phyloP scores from a whole-genome alignment of 768 basidiomycete genomes.

The Leccinum broughii region DNA sequence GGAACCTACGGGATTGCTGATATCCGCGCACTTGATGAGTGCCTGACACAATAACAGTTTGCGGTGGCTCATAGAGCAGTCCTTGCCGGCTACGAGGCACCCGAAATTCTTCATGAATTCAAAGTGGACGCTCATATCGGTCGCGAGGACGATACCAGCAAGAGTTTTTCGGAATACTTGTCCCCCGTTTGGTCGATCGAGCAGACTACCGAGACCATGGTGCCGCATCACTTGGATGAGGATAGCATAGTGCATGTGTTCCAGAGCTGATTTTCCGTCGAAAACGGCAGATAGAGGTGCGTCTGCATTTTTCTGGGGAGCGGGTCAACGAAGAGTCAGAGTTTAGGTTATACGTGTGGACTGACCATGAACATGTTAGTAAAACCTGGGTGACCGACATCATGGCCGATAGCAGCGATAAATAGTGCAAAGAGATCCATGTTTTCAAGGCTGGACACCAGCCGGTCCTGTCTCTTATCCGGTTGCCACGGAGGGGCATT shows the following conservation, averaged over 20 bases:
- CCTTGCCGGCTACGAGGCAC: constrained; percentile 44
- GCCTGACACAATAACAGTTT: constrained; percentile 83
- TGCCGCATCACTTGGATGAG: constrained; percentile 77
- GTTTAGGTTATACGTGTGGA: constrained; percentile 13
- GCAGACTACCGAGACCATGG: constrained; percentile 69
- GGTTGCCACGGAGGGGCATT: constrained; percentile 38
- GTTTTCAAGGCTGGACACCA: constrained; percentile 48
- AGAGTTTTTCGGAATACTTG: constrained; percentile 68
- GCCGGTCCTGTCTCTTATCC: constrained; percentile 38
- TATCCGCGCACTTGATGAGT: constrained; percentile 96
- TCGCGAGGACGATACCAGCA: constrained; percentile 82
- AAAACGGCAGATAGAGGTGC: constrained; percentile 87
- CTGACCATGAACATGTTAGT: constrained; percentile 92
- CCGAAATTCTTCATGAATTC: constrained; percentile 77
- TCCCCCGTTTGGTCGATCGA: constrained; percentile 55
- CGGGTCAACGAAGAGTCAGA: constrained; percentile 8
- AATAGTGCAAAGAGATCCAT: constrained; percentile 83
- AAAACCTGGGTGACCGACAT: constrained; percentile 95
- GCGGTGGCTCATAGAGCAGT: constrained; percentile 43
- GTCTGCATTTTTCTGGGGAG: constrained; percentile 82
- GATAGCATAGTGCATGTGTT: constrained; percentile 87
- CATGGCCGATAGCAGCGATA: constrained; percentile 94
- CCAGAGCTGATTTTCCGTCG: constrained; percentile 86
- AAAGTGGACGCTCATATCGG: constrained; percentile 91
- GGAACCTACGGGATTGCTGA: constrained; percentile 89